Evolutionary conservation across 2,329 filamentous ascomycete species (phyloP).

Genomic region (Hypoxylon sp.): DNA sequence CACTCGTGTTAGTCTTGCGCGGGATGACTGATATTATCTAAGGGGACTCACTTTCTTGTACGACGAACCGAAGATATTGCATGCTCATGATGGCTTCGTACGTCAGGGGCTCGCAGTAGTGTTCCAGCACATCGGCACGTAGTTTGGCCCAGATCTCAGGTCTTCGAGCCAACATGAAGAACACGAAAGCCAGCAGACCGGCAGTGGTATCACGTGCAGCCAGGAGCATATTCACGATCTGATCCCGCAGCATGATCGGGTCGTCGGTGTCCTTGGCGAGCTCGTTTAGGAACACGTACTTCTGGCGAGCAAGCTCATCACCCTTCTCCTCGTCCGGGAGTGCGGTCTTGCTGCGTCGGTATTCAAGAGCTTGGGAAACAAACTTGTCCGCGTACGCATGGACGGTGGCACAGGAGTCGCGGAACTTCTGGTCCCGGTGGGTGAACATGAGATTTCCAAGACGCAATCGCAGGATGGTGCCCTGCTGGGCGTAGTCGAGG

Average conservation of each 20-base stretch:
- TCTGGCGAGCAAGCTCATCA: conserved; percentile 16
- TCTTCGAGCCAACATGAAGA: conserved; percentile 53
- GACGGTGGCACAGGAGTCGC: conserved; percentile 29
- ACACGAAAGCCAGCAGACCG: conserved; percentile 52
- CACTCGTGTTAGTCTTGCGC: neutral
- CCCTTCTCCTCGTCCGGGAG: conserved; percentile 21
- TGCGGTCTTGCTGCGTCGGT: conserved; percentile 17
- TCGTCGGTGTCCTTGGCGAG: conserved; percentile 56
- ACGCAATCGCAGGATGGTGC: conserved; percentile 32
- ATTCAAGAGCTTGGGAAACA: conserved; percentile 32
- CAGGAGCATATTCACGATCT: conserved; percentile 54
- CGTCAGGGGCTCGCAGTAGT: conserved; percentile 50
- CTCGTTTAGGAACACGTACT: conserved; percentile 59
- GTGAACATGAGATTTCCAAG: conserved; percentile 36
- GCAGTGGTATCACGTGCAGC: conserved; percentile 59
- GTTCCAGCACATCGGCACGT: conserved; percentile 50
- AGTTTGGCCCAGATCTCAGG: conserved; percentile 55
- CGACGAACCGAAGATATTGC: conserved; percentile 62
- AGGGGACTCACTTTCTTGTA: conserved; percentile 62
- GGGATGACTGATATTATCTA: neutral
- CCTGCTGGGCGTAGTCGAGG: conserved; percentile 35
- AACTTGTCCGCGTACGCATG: conserved; percentile 36
- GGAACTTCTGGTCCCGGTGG: conserved; percentile 35
- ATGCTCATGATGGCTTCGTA: conserved; percentile 60
- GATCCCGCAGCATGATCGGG: conserved; percentile 49